Conservation (phyloP, 129 eudicot genomes). For the Oenanthe sinensis region DNA sequence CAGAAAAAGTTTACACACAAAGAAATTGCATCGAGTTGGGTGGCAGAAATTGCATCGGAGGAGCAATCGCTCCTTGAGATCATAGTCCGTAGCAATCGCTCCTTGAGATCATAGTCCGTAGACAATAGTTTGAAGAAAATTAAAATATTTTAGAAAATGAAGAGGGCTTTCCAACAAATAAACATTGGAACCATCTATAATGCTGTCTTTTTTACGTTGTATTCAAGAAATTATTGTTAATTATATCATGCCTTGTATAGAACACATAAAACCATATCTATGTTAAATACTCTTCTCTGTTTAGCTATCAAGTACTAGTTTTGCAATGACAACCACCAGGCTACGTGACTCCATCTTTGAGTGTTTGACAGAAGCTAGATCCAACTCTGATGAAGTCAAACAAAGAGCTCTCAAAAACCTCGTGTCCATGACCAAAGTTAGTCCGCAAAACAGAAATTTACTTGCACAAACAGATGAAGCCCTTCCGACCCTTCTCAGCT, state of each 20-base stretch:
- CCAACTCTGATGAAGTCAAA: slow-evolving; percentile 25
- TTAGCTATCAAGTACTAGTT: background rate
- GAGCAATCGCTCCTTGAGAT: too few relatives aligned
- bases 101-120: too few relatives aligned
- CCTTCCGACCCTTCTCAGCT: slow-evolving; percentile 34
- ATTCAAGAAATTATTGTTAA: background rate
- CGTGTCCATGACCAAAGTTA: slow-evolving; percentile 55
- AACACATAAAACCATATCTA: background rate
- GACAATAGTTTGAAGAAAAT: background rate
- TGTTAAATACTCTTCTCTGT: background rate
- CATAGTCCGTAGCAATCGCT: too few relatives aligned
- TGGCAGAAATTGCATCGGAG: too few relatives aligned
- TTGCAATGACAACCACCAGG: slow-evolving; percentile 30
- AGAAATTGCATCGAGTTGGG: too few relatives aligned
- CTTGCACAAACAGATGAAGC: slow-evolving; percentile 42
- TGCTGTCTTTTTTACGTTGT: slow-evolving; percentile 14
- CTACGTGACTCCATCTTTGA: slow-evolving; percentile 42
- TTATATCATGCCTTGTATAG: background rate
- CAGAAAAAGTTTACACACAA: too few relatives aligned
- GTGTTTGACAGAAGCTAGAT: slow-evolving; percentile 44
- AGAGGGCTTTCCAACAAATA: slow-evolving; percentile 27
- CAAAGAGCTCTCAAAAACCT: slow-evolving; percentile 44
- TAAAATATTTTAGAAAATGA: background rate
- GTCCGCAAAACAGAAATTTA: slow-evolving; percentile 53
- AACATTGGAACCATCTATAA: slow-evolving; percentile 30